Evolutionary conservation across 257 asterid genomes (phyloP), one percentile per base, ranked within the genome.

Genomic region (Solanum virginianum): DNA sequence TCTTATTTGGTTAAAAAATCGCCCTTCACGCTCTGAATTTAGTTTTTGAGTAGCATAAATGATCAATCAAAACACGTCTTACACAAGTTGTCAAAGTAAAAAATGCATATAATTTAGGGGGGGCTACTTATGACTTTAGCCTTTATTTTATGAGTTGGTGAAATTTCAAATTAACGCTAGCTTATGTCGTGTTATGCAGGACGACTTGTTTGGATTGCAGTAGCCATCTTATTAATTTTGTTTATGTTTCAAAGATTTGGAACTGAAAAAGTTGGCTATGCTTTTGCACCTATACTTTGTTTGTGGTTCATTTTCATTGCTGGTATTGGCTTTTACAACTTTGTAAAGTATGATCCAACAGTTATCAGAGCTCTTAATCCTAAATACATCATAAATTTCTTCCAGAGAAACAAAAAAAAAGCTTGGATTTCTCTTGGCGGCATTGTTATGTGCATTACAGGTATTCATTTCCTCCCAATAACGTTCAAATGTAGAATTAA

Each of bases 371-470:
- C 97, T 5, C 83, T 93, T 80, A 89, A 93, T 75, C 98, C 98
- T 0, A 81, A 22, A 22, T 93, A 95, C 87, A 92, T 94, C 2
- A 9, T 92, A 18, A 90, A 91, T 16, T 95, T 89, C 88, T 95
- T 95, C 90, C 81, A 26, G 36, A 83, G 97, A 84, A 92, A 95
- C 68, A 93, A 92, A 11, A 91, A 85, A 51, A n/a, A 86, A 3
- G 98, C 91, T 18, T 94, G 98, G 98, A 75, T 90, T 5, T 93
- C 97, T 5, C 88, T 94, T 0, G 97, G 98, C 1, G 98, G 97
- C 0, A 90, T 92, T 1, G 94, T 94, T 59, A 93, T 93, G 26
- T 89, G 92, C 91, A 90, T 92, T 85, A 95, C 97, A 24, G 96
- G 94, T 89, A n/a, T 49, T 13, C 14, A 49, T 49, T 75, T 49